Evolutionary conservation across 192 early-diverging fungal species (phyloP), one percentile per base, ranked within the genome.

Genomic region (Linnemannia elongata): DNA sequence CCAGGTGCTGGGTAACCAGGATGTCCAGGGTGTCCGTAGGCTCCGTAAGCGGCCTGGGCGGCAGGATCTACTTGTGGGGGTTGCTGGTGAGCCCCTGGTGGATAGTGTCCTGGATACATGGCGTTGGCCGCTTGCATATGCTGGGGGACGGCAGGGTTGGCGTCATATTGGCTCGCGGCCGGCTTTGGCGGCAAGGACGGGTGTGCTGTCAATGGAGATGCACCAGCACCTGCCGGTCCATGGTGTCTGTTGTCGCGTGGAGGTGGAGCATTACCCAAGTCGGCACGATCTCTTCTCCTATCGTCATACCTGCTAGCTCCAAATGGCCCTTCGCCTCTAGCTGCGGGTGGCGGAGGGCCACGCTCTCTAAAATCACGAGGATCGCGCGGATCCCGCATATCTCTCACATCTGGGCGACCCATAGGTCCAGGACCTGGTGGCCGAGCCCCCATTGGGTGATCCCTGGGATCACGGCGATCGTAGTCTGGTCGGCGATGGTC

Each of bases 401-500:
- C 82, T n/a, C 85, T 77, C 6, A 73, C 52, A 27, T 74, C 78
- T 44, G 83, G 81, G 33, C 80, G 80, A 41, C 80, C 83, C 41
- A 78, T 71, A 55, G 80, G 75, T 36, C 66, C 80, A 49, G 77
- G 89, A 27, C 75, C 81, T 44, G 68, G 70, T 15, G 83, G 33
- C 18, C 84, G 69, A 69, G 60, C 45, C 5, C 74, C 83, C 74
- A 85, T 74, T 5, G 42, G 33, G 47, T 81, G 60, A 36, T 66
- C 60, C 27, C 60, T 66, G 33, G 60, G 79, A 72, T 85, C 82
- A 33, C 82, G 81, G 55, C 85, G 89, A 42, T 89, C 89, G 77
- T 78, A 90, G 42, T 88, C 86, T 36, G 78, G 69, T 18, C 89
- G 80, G 8, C 80, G 76, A 52, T 90, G 83, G 36, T 91, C 89